These are phyloP conservation scores for Euptelea pleiosperma DNA, from an alignment of 164 flowering plant species.

Conservation along the genomic window DNA sequence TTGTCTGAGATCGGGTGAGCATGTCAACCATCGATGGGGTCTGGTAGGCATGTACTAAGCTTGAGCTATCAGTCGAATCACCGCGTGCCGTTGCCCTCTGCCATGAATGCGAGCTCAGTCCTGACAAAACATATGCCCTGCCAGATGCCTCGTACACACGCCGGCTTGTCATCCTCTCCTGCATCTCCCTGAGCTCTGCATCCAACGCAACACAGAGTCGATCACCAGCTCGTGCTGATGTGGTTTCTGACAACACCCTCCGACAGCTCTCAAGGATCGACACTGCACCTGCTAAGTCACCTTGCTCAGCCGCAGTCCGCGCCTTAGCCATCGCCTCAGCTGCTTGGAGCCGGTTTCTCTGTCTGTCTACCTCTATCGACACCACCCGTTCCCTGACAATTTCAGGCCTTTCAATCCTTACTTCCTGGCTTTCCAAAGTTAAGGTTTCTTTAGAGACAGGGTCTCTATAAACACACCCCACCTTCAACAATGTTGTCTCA, in stretches of 20 bases:
- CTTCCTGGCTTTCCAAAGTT: slow-evolving; percentile 33
- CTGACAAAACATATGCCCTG: slow-evolving; percentile 87
- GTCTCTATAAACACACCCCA: slow-evolving; percentile 56
- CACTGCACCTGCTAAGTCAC: slow-evolving; percentile 68
- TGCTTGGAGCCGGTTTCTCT: slow-evolving; percentile 66
- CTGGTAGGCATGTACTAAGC: slow-evolving; percentile 67
- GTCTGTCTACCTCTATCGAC: slow-evolving; percentile 84
- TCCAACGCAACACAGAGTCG: slow-evolving; percentile 54
- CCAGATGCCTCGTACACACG: slow-evolving; percentile 77
- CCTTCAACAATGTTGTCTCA: slow-evolving; percentile 49
- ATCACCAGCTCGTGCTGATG: slow-evolving; percentile 60
- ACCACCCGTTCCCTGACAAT: slow-evolving; percentile 26
- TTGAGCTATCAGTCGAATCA: slow-evolving; percentile 60
- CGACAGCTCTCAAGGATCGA: slow-evolving; percentile 54
- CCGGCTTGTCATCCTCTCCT: slow-evolving; percentile 81
- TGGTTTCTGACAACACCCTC: slow-evolving; percentile 42
- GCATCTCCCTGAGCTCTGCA: slow-evolving; percentile 85
- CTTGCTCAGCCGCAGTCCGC: slow-evolving; percentile 62
- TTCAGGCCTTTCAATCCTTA: slow-evolving; percentile 56
- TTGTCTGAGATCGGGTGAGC: slow-evolving; percentile 79
- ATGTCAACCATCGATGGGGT: slow-evolving; percentile 89
- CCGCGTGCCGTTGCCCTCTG: slow-evolving; percentile 96
- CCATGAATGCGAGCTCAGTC: slow-evolving; percentile 96
- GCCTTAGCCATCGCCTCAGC: slow-evolving; percentile 86
- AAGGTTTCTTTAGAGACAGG: slow-evolving; percentile 49